Evolutionary conservation across 2,329 filamentous ascomycete species (phyloP), one percentile per base, ranked within the genome.

Genomic region (Cercospora citrullina): DNA sequence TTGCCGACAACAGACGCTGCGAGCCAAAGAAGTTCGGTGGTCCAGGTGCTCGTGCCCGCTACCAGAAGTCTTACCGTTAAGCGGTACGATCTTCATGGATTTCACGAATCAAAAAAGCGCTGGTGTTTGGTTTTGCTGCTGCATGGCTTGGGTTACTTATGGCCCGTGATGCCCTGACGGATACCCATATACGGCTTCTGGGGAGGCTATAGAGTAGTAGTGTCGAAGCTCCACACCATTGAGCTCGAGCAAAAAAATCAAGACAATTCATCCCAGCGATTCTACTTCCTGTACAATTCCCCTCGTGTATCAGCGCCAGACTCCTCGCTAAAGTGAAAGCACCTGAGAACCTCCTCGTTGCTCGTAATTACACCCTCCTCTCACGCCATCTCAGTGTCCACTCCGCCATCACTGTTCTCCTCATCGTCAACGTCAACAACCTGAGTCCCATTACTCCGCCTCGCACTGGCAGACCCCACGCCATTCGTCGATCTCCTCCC

Each of bases 61-160:
- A 93, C 94, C 94, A 98, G 88, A 97, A 97, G 88, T 97, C 94
- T 78, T 97, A 97, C 90, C 93, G 94, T 94, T 97, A 94, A 93
- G 76, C 70, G 67, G 65, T 66, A 66, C 67, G 62, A 64, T 51
- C 60, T 64, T 39, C 36, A 68, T 66, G 62, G 65, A 71, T 68
- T 60, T 65, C 30, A 66, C 60, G 36, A 61, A 61, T 55, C 36
- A 42, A 6, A 64, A 65, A 60, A 66, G 66, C 60, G 67, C 60
- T 63, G 64, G 57, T 65, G 64, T 60, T 64, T 55, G 58, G 58
- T 55, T 63, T 64, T 66, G 55, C 31, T 58, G 62, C 63, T 55
- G 63, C 66, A 65, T 68, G 63, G 51, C 58, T 65, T 60, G 64
- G 57, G 64, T 31, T 57, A 58, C 57, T 60, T 51, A 60, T 36